Percentiles rank a stretch among this genome's conserved stretches.
Evolutionary conservation across 1,139 yeast species (phyloP).

Genomic region (Kazachstania sp.): DNA sequence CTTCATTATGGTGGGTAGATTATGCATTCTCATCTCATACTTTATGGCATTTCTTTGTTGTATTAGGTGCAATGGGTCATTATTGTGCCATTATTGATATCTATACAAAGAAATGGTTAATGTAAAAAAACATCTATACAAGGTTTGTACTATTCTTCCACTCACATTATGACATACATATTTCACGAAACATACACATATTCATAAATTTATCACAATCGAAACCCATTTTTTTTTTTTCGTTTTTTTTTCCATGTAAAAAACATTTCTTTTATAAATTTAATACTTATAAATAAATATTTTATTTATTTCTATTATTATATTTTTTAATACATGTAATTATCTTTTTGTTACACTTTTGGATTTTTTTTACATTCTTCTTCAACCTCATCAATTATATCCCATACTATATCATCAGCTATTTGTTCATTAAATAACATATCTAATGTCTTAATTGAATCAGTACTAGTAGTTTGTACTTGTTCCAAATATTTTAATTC

Average conservation of each 20-base stretch:
- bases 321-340: background rate
- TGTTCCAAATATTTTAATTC: constrained; percentile 40
- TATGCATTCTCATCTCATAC: constrained; percentile 73
- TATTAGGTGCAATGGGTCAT: constrained; percentile 81
- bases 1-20: constrained; percentile 67
- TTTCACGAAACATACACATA: background rate
- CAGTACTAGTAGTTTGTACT: constrained; percentile 12
- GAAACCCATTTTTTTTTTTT: background rate
- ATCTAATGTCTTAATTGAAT: constrained; percentile 1
- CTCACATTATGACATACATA: too few relatives aligned
- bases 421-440: constrained; percentile 29
- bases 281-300: too few relatives aligned
- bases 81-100: constrained; percentile 67
- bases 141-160: too few relatives aligned
- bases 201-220: background rate
- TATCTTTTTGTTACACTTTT: background rate
- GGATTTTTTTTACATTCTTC: constrained; percentile 33
- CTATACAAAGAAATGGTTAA: constrained; percentile 37
- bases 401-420: constrained; percentile 78
- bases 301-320: background rate
- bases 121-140: too few relatives aligned
- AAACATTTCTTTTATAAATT: too few relatives aligned
- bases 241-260: background rate
- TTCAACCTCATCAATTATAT: constrained; percentile 77
- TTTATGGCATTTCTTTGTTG: constrained; percentile 88